phyloP scores from a whole-genome alignment of 495 filamentous ascomycete genomes.

The Aspergillus egyptiacus region DNA sequence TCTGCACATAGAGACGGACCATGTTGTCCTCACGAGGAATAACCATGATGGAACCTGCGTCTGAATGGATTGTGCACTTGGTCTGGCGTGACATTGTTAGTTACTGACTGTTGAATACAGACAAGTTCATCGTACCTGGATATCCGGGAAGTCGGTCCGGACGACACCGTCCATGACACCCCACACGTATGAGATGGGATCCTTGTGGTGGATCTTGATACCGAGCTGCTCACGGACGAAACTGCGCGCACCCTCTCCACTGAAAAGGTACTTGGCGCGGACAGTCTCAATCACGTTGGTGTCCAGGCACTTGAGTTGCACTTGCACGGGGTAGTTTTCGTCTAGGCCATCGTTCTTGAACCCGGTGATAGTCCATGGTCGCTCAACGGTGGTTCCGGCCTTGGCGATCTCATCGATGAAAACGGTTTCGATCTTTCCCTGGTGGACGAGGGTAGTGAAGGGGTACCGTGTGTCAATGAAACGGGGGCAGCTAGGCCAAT shows the following conservation, averaged over 20 bases:
- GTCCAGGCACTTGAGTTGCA: conserved; percentile 68
- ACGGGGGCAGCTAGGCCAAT: conserved; percentile 57
- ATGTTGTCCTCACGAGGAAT: conserved; percentile 76
- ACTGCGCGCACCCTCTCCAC: conserved; percentile 59
- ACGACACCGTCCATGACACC: conserved; percentile 85
- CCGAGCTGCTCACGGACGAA: conserved; percentile 55
- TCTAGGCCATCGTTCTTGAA: conserved; percentile 56
- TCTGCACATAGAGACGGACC: conserved; percentile 71
- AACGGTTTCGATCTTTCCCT: conserved; percentile 59
- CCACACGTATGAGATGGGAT: conserved; percentile 62
- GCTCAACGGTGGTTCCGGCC: conserved; percentile 50
- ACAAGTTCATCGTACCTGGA: conserved; percentile 41
- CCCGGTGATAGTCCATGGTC: conserved; percentile 57
- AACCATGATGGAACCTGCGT: conserved; percentile 66
- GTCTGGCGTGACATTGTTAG: conserved; percentile 51
- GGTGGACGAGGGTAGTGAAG: conserved; percentile 59
- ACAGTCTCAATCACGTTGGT: conserved; percentile 61
- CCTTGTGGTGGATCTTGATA: conserved; percentile 56
- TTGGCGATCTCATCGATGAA: conserved; percentile 59
- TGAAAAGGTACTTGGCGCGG: conserved; percentile 59
- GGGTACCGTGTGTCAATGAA: conserved; percentile 63
- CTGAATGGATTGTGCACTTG: conserved; percentile 76
- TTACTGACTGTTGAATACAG: neutral
- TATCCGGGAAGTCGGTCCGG: conserved; percentile 78
- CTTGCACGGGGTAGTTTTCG: conserved; percentile 54